Percentiles rank a stretch among this genome's conserved stretches.
Conservation (phyloP, 306 rosid species). For the Amphicarpaea edgeworthii region DNA sequence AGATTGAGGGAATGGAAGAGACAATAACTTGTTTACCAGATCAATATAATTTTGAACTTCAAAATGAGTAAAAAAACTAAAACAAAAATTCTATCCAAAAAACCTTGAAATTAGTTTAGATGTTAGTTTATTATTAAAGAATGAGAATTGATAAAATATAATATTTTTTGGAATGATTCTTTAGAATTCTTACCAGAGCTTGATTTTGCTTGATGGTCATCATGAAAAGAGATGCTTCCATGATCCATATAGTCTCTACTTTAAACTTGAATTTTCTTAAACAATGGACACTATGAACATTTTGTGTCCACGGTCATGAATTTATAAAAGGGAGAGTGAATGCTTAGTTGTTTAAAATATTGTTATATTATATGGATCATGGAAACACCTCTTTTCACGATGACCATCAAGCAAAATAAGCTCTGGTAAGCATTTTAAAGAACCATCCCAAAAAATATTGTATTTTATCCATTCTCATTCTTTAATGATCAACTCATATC, state of each 20-base stretch:
- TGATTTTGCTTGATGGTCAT: background rate
- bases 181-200: conserved; percentile 6
- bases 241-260: background rate
- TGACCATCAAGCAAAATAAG: too few species aligned
- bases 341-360: too few species aligned
- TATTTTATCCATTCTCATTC: too few species aligned
- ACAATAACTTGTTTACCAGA: background rate
- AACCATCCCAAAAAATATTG: too few species aligned
- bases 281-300: background rate
- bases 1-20: background rate
- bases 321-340: conserved; percentile 13
- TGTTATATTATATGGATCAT: too few species aligned
- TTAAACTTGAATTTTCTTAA: background rate
- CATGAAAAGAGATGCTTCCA: background rate
- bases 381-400: too few species aligned
- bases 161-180: background rate
- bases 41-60: background rate
- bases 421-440: too few species aligned
- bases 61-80: background rate
- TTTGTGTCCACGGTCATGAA: background rate
- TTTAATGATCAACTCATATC: too few species aligned
- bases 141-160: background rate
- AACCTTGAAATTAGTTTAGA: background rate
- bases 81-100: background rate
- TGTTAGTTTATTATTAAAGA: background rate